These are phyloP conservation scores for Puccinellia tenuiflora DNA, from an alignment of 176 grass and related monocot species.

Conservation along the genomic window DNA sequence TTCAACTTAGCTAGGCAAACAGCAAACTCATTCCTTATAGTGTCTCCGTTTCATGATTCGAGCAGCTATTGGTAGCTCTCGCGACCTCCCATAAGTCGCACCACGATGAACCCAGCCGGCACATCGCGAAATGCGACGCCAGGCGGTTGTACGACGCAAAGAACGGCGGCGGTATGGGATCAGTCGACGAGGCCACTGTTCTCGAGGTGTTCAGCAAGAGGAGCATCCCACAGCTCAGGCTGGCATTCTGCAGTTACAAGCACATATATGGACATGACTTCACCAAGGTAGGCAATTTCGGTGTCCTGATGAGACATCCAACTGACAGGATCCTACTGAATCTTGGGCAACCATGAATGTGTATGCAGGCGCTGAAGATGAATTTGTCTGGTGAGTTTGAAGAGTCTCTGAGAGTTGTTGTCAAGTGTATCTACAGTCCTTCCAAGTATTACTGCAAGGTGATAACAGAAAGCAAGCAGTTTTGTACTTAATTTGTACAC, in stretches of 20 bases:
- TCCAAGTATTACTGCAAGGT: slow-evolving; percentile 92
- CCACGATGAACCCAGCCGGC: slow-evolving; percentile 57
- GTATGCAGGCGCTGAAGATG: slow-evolving; percentile 60
- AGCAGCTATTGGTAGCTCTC: slow-evolving; percentile 73
- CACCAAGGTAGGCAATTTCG: slow-evolving; percentile 46
- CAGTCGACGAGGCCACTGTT: slow-evolving; percentile 54
- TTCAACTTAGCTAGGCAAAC: neutral
- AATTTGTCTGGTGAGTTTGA: slow-evolving; percentile 53
- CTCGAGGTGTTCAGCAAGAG: slow-evolving; percentile 97
- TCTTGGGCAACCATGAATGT: neutral
- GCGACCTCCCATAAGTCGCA: slow-evolving; percentile 80
- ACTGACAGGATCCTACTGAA: neutral
- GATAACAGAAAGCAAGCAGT: neutral
- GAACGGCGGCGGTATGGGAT: slow-evolving; percentile 40
- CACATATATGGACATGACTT: slow-evolving; percentile 92
- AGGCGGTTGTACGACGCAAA: slow-evolving; percentile 65
- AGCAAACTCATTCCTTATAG: too few relatives aligned
- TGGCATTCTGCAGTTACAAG: slow-evolving; percentile 85
- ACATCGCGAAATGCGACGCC: slow-evolving; percentile 92
- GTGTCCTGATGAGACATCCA: neutral
- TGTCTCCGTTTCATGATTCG: neutral
- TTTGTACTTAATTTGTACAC: neutral
- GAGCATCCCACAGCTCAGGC: slow-evolving; percentile 86
- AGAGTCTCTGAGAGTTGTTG: slow-evolving; percentile 56
- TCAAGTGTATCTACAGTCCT: slow-evolving; percentile 81